Evolutionary conservation across 345 rosid species (phyloP).

Genomic region (Syzygium grande): DNA sequence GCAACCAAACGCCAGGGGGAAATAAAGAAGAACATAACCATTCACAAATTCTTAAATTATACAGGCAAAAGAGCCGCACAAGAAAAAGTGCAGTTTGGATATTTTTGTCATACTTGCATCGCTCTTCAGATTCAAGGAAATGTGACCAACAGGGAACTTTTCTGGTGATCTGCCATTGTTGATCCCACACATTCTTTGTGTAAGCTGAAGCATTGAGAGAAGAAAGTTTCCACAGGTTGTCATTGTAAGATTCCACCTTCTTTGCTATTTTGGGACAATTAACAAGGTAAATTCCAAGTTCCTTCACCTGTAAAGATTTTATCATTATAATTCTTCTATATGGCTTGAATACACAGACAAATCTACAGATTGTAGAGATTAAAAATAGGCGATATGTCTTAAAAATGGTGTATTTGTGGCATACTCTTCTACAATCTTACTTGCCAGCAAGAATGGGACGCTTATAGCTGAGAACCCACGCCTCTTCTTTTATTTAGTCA

Average conservation of each 20-base stretch:
- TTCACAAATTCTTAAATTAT: neutral
- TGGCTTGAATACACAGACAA: neutral
- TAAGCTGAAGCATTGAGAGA: conserved; percentile 44
- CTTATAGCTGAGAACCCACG: neutral
- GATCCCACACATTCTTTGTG: conserved; percentile 44
- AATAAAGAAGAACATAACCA: neutral
- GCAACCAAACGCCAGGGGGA: neutral
- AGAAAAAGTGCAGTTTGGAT: neutral
- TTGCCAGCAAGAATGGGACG: neutral
- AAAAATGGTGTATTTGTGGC: neutral
- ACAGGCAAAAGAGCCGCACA: neutral
- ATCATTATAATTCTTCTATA: neutral
- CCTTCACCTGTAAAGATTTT: conserved; percentile 51
- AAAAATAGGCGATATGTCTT: neutral
- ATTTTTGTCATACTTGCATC: conserved; percentile 35
- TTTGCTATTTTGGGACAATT: conserved; percentile 50
- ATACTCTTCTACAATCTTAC: neutral
- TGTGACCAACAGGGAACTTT: conserved; percentile 89
- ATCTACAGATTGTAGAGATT: neutral
- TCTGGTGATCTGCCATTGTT: conserved; percentile 63
- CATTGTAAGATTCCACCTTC: conserved; percentile 43
- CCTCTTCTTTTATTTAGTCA: neutral
- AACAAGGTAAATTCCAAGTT: conserved; percentile 69
- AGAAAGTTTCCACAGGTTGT: conserved; percentile 60
- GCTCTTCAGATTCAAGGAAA: conserved; percentile 37